Conservation (phyloP, 352 stramenopile genomes). For the Phytopythium boreale region DNA sequence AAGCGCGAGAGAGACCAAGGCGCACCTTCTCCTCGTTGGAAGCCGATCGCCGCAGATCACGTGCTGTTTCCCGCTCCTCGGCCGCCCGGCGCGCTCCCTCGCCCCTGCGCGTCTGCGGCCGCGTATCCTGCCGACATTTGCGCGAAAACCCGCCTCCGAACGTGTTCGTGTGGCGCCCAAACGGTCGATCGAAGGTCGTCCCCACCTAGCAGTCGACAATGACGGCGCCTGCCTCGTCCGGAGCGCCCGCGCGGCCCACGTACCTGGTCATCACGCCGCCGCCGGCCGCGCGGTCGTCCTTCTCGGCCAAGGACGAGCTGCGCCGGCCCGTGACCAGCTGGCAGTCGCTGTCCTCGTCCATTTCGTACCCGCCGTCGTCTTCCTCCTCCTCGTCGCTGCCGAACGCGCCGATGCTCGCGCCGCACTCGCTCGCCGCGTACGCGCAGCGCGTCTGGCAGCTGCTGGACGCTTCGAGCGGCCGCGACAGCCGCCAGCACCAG, state of each 20-base stretch:
- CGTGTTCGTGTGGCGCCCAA: neutral
- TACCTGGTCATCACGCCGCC: conserved; percentile 7
- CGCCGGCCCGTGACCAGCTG: neutral
- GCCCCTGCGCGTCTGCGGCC: neutral
- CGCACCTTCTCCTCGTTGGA: neutral
- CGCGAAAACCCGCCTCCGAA: neutral
- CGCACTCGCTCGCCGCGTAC: conserved; percentile 8
- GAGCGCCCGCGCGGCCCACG: neutral
- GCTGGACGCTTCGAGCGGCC: neutral
- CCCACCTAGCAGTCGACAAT: neutral
- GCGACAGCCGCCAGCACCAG: neutral
- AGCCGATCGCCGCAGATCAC: neutral
- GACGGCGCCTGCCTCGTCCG: neutral
- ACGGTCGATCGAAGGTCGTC: neutral
- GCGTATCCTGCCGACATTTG: neutral
- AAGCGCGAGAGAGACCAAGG: no score
- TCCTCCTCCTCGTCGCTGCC: neutral
- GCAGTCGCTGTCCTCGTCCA: conserved; percentile 2
- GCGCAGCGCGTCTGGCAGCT: conserved; percentile 4
- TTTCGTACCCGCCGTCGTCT: neutral
- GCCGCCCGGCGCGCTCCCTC: neutral
- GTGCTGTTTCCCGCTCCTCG: neutral
- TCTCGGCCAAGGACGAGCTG: conserved; percentile 3
- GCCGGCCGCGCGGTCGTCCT: neutral
- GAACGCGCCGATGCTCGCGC: neutral